Evolutionary conservation across 2,329 filamentous ascomycete species (phyloP).

Genomic region (Pseudogymnoascus destructans): DNA sequence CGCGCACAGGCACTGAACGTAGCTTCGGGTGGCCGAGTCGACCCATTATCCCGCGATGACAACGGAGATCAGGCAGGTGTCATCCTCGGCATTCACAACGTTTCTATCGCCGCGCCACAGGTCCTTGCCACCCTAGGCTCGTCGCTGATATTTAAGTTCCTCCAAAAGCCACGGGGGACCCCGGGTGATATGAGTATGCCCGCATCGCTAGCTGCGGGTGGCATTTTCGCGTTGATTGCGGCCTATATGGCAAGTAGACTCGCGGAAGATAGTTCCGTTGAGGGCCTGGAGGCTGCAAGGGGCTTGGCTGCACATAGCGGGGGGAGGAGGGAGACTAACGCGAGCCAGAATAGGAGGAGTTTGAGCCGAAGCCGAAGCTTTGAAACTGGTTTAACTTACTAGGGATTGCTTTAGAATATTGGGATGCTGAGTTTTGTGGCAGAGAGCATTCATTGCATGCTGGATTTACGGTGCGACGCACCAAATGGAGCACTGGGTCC

Average conservation of each 20-base stretch:
- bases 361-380: slow-evolving; percentile 8
- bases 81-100: slow-evolving; percentile 90
- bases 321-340: not conserved
- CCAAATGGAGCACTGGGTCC: not conserved
- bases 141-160: slow-evolving; percentile 67
- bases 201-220: slow-evolving; percentile 76
- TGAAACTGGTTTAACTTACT: slow-evolving; percentile 1
- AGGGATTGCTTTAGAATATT: not conserved
- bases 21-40: slow-evolving; percentile 27
- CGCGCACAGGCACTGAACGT: slow-evolving; percentile 31
- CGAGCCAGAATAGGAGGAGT: slow-evolving; percentile 3
- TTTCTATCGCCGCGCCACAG: slow-evolving; percentile 82
- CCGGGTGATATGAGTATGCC: slow-evolving; percentile 79
- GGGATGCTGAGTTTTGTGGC: not conserved
- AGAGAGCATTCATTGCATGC: not conserved
- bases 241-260: slow-evolving; percentile 43
- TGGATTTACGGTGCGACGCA: not conserved
- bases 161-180: slow-evolving; percentile 76
- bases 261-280: slow-evolving; percentile 19
- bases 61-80: slow-evolving; percentile 38
- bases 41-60: slow-evolving; percentile 3
- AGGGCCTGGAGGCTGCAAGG: slow-evolving; percentile 1
- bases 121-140: slow-evolving; percentile 79
- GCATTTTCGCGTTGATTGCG: slow-evolving; percentile 62
- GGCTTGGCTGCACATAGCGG: not conserved